Evolutionary conservation across 805 yeast species (phyloP), one percentile per base, ranked within the genome.

Genomic region (Kurtzmaniella cleridarum): DNA sequence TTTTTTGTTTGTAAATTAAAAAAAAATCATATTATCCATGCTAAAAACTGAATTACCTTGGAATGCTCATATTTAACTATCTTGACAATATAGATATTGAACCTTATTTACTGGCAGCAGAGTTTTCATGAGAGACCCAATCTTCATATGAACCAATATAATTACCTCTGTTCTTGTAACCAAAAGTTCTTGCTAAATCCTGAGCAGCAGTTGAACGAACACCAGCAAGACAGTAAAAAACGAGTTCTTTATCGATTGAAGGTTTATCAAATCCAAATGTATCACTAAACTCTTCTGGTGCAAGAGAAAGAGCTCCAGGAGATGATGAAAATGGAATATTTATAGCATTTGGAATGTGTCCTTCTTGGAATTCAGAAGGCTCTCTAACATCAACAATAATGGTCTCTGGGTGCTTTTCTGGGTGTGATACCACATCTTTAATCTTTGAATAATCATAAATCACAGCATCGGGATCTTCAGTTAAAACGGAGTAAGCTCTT

Each of bases 201-300:
- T 88, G 96, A 32, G 96, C 90, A 45, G 88, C 87, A 33, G 87
- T 74, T 17, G 95, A 83, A 69, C 98, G 80, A 34, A 89, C 84
- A 41, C 98, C 98, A 7, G 85, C 96, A 35, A 84, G 77, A 64
- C 98, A 91, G 66, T 90, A 90, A 64, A 91, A 90, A 31, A 91
- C 76, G 55, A 91, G 69, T 48, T 86, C 85, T 55, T 84, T 77
- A 36, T 79, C 80, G 35, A 67, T 60, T 5, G 64, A 50, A 2
- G 98, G 98, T 66, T 91, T 91, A 11, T 70, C 71, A 53, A 89
- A 81, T 11, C 95, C 91, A 65, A 90, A 88, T 34, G 77, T 70
- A 28, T 84, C 85, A 51, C 78, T 74, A 54, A 93, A 91, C 48
- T 86, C 95, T 39, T 85, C 95, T 5, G 75, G 73, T 1, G 81